Base-by-base conservation (phyloP, 805 yeast genomes). In the Zygoascus bituminiphila region DNA sequence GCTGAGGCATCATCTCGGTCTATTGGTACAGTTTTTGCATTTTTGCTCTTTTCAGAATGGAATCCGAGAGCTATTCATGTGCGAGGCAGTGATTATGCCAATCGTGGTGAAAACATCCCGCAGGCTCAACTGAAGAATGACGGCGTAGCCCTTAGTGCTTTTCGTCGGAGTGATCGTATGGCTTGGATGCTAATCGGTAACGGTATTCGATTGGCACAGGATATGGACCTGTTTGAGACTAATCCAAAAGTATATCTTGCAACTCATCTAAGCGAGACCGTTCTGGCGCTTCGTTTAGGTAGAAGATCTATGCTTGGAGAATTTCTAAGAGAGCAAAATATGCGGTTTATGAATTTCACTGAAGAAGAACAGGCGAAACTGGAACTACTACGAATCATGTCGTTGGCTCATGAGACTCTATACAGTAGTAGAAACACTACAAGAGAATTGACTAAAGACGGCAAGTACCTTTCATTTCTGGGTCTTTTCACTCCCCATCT, bases 161-260 rank as follows among this genome's bases (percentile, higher is more conserved):
- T 88, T 77, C 73, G 94, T 56, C 71, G 96, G 58, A 81, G 89
- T 53, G 89, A 87, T 62, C 73, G 95, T 36, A 84, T 88, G 88
- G 84, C 95, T 0, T 89, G 95, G 91, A 84, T 88, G 93, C 75
- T 88, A 51, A 81, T 87, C 43, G 96, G 97, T 2, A 79, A 86
- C 1, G 89, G 94, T 0, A 83, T 87, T 1, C 71, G 97, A 49
- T 67, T 89, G 38, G 93, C 95, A 2, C 95, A 87, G 61, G 93
- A 84, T 62, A 79, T 84, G 78, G 87, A 87, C 2, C 76, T 88
- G 57, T 77, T 87, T 69, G 86, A 84, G 40, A 76, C 78, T 17
- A 79, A 84, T 51, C 73, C 88, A 8, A 76, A 82, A 56, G 78
- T 88, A 5, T 85, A 84, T 59, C 68, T 88, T 48, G 95, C 95